A percentile compares a stretch with the other conserved stretches of the same genome.
Conservation (phyloP, 2,329 filamentous ascomycete species). For the Pyrenochaeta sp. region DNA sequence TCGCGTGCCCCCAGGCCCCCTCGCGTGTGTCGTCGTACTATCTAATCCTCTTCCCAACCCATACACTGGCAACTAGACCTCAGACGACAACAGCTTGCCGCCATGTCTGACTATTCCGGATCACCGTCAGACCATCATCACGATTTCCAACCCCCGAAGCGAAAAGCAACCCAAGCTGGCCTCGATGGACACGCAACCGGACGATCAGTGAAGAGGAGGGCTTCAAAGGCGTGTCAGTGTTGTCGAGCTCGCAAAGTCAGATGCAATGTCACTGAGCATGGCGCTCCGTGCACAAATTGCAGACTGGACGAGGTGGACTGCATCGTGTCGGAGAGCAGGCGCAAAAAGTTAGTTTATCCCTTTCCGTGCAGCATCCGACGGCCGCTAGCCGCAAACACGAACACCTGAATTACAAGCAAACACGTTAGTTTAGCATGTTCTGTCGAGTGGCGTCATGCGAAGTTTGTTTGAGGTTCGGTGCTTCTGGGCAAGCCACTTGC, state of each 20-base stretch:
- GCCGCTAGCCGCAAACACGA: slow-evolving; percentile 19
- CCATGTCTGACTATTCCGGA: slow-evolving; percentile 50
- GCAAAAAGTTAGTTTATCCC: slow-evolving; percentile 75
- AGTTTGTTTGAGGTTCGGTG: slow-evolving; percentile 20
- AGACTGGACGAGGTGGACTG: slow-evolving; percentile 81
- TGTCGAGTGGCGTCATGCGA: slow-evolving; percentile 34
- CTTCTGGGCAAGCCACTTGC: slow-evolving; percentile 29
- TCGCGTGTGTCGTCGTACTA: slow-evolving; percentile 27
- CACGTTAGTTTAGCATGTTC: slow-evolving; percentile 3
- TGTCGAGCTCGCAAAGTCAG: slow-evolving; percentile 90
- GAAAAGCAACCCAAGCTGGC: slow-evolving; percentile 66
- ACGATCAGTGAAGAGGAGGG: slow-evolving; percentile 78
- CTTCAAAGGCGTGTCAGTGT: slow-evolving; percentile 89
- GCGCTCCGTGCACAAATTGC: slow-evolving; percentile 87
- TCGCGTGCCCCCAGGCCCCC: slow-evolving; percentile 33
- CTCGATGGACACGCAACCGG: slow-evolving; percentile 58
- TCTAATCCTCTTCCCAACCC: slow-evolving; percentile 18
- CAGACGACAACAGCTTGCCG: slow-evolving; percentile 22
- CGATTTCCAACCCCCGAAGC: slow-evolving; percentile 58
- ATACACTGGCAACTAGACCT: slow-evolving; percentile 20
- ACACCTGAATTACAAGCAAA: slow-evolving; percentile 13
- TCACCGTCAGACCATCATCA: slow-evolving; percentile 46
- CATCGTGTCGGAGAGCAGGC: slow-evolving; percentile 74
- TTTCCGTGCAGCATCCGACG: slow-evolving; percentile 33
- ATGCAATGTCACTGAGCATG: slow-evolving; percentile 89